Percentiles rank a stretch among this genome's conserved stretches.
Conservation (phyloP, 2,329 filamentous ascomycete genomes). For the Metarhizium guizhouense region DNA sequence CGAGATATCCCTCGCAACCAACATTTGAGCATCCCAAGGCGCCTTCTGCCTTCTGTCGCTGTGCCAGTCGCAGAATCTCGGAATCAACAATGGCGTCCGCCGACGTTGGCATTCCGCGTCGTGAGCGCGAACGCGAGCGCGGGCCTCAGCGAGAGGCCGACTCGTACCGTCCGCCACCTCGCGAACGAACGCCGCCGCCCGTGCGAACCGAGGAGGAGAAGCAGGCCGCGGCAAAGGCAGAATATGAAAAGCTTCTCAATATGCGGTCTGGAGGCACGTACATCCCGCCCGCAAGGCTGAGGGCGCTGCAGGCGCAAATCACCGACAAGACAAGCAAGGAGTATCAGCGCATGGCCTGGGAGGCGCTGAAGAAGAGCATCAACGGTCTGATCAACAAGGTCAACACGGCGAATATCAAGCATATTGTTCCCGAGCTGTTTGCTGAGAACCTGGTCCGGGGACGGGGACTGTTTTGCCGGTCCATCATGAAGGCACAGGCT, state of each 20-base stretch:
- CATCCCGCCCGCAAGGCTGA: slow-evolving; percentile 83
- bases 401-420: slow-evolving; percentile 96
- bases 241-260: slow-evolving; percentile 84
- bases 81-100: slow-evolving; percentile 33
- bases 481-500: slow-evolving; percentile 97
- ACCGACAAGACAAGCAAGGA: slow-evolving; percentile 94
- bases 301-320: slow-evolving; percentile 90
- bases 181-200: slow-evolving; percentile 24
- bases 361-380: slow-evolving; percentile 96
- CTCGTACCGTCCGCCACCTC: slow-evolving; percentile 37
- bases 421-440: slow-evolving; percentile 93
- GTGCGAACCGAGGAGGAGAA: slow-evolving; percentile 68
- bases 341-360: slow-evolving; percentile 98
- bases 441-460: slow-evolving; percentile 88
- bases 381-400: slow-evolving; percentile 99
- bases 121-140: slow-evolving; percentile 19
- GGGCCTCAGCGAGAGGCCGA: slow-evolving; percentile 34
- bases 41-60: not conserved
- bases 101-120: slow-evolving; percentile 31
- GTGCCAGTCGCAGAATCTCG: not conserved
- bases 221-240: slow-evolving; percentile 78
- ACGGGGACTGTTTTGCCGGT: slow-evolving; percentile 84
- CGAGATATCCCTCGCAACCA: not conserved
- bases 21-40: not conserved
- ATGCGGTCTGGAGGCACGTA: slow-evolving; percentile 95